Evolutionary conservation across 371 early-diverging fungal species (phyloP).

Genomic region (Syncephalis plumigaleata): DNA sequence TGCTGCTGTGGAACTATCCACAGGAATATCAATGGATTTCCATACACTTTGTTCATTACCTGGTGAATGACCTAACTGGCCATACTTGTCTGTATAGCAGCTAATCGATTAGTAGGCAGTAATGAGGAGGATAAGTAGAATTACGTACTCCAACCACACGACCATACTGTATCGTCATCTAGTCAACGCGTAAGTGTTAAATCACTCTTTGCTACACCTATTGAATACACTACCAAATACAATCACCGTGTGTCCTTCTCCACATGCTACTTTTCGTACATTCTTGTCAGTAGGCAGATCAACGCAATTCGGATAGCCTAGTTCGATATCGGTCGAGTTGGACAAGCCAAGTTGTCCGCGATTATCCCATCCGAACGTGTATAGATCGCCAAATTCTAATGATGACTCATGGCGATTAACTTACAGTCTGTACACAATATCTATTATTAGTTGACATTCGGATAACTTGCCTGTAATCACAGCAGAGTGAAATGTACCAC

Average conservation of each 20-base stretch:
- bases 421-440: background rate
- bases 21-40: background rate
- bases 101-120: background rate
- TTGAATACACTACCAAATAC: conserved; percentile 1
- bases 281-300: background rate
- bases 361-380: conserved; percentile 9
- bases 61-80: conserved; percentile 3
- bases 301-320: no score
- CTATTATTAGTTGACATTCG: background rate
- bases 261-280: conserved; percentile 4
- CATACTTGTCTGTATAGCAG: conserved; percentile 4
- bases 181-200: background rate
- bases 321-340: background rate
- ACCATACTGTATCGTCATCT: conserved; percentile 2
- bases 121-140: background rate
- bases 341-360: conserved; percentile 2
- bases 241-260: conserved; percentile 4
- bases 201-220: background rate
- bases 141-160: conserved; percentile 6
- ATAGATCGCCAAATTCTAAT: conserved; percentile 5
- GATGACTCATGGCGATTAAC: background rate
- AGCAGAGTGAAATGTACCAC: conserved; percentile 6
- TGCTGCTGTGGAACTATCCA: no score
- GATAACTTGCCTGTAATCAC: conserved; percentile 4
- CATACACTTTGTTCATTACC: background rate